Base-by-base conservation (phyloP, 164 flowering plant species). In the Vitis labrusca region DNA sequence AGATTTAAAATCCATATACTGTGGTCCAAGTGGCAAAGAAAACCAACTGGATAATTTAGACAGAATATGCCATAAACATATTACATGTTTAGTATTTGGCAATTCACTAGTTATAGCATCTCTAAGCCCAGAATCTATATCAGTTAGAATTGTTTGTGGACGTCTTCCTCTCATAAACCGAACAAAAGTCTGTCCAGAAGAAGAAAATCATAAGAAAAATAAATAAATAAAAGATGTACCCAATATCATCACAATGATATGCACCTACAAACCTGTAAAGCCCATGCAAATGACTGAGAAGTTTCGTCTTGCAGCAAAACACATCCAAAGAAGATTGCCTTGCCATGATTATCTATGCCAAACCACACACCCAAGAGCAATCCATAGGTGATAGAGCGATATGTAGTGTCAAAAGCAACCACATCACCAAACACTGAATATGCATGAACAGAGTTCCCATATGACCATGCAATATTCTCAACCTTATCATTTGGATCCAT, bases 41-140 rank as follows among this genome's bases (percentile, higher is more conserved):
- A 86, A 85, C 92, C 88, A 86, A 69, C 85, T 80, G 12, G 84
- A 72, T 57, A 88, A 37, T 74, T 86, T 88, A 52, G 87, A 81
- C 16, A 79, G 67, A 23, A 86, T 68, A 59, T 83, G 82, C 86
- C 85, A 82, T 68, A 77, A 64, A 32, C 74, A 69, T 29, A 82
- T 64, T 14, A 86, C 82, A 76, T 83, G 90, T 57, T 80, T 88
- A 9, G 89, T 78, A 66, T 75, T 78, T 48, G 90, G 89, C 64
- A 86, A 73, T 63, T 82, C 86, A 66, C 73, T 70, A 30, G 72
- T 59, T 30, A 86, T 80, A 62, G 85, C 85, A 75, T 86, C 89
- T 62, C 73, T 74, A 27, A 85, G 84, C 17, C 75, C 77, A 11
- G 70, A 44, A 62, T 78, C 79, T 19, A 78, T 15, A 63, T 81